Conservation (phyloP, 768 basidiomycete genomes). For the Termitomyces heimii region DNA sequence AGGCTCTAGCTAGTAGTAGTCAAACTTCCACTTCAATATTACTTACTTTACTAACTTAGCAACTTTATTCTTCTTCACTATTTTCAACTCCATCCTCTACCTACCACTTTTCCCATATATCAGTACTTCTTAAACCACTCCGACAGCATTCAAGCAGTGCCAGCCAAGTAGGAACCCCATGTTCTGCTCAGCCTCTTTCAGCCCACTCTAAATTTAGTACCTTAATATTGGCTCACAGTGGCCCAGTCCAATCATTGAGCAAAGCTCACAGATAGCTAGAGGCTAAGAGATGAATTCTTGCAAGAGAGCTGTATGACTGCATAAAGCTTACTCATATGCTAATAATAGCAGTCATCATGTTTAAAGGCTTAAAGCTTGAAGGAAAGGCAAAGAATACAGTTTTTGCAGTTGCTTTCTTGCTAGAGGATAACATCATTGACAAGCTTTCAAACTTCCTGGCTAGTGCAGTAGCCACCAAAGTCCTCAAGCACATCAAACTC, state of each 20-base stretch:
- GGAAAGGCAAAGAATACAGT: background rate
- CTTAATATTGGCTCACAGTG: background rate
- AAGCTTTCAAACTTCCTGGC: background rate
- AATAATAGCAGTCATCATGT: background rate
- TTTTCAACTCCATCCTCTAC: too few relatives aligned
- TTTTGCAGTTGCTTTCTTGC: background rate
- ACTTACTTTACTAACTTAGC: too few relatives aligned
- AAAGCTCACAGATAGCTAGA: background rate
- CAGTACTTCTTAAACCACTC: too few relatives aligned
- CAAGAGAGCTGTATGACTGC: background rate
- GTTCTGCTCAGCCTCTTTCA: background rate
- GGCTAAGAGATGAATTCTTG: background rate
- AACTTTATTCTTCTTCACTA: too few relatives aligned
- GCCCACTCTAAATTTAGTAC: background rate
- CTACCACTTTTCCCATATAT: too few relatives aligned
- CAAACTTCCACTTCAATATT: too few relatives aligned
- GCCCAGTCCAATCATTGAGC: background rate
- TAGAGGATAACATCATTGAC: background rate
- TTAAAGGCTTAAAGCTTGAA: too few relatives aligned
- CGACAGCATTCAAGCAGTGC: too few relatives aligned
- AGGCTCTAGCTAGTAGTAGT: too few relatives aligned
- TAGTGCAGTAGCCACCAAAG: conserved; percentile 29
- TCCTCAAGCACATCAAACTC: conserved; percentile 35
- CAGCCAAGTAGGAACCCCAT: too few relatives aligned
- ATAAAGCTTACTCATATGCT: background rate